Base-by-base conservation (phyloP, 1,139 yeast genomes). In the Groenewaldozyma sp. region DNA sequence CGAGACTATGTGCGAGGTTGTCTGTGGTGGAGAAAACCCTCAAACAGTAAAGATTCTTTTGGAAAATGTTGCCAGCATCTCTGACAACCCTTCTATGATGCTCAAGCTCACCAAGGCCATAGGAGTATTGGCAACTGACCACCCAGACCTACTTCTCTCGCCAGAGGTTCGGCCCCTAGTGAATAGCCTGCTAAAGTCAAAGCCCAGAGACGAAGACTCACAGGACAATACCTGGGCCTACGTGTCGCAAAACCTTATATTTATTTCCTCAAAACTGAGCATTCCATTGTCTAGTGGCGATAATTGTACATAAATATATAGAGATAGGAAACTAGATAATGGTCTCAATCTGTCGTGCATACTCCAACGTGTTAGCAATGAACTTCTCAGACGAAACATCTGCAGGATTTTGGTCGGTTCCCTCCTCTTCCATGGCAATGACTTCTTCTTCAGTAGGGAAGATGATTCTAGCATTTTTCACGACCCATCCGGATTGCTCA, bases 291-390 rank as follows among this genome's bases (percentile, higher is more conserved):
- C n/a, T n/a, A n/a, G n/a, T n/a, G n/a, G n/a, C n/a, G n/a, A n/a
- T n/a, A 4, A 11, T n/a, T n/a, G 7, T 18, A 11, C 21, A 4
- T 14, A 22, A 31, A 13, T 24, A 11, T n/a, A n/a, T n/a, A n/a
- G n/a, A n/a, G n/a, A n/a, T n/a, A n/a, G n/a, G n/a, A n/a, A n/a
- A n/a, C 45, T 68, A 84, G 39, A 86, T 77, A 56, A 86, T 86
- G 31, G 91, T 81, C 63, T 86, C 95, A 55, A 86, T 80, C 63
- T 84, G 91, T 46, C 77, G 80, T 24, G 95, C 95, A 58, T 83
- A 86, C 45, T 70, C 75, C 51, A 86, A 72, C 20, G 84, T 74
- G 56, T 82, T 80, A 47, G 68, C 73, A 42, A 86, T 71, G 37
- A 76, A 64, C 22, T 53, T 49, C 47, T 70, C 74, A 38, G 58